These are phyloP conservation scores for Suhomyces wounanorum DNA, from an alignment of 1,139 yeast genomes.

Conservation along the genomic window DNA sequence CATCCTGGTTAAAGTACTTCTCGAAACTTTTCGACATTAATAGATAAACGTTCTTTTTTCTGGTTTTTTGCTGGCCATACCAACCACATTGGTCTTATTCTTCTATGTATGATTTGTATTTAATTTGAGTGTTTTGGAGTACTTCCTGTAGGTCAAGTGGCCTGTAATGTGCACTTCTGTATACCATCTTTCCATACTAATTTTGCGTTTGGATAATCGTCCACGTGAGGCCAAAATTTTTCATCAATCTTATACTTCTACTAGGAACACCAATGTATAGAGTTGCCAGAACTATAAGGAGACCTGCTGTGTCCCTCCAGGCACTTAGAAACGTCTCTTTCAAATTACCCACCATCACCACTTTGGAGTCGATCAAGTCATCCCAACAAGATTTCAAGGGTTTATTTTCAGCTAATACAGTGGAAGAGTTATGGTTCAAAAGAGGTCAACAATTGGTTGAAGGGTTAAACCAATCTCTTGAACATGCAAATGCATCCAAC, in stretches of 20 bases:
- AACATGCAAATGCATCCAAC: constrained; percentile 22
- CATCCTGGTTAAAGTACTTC: not conserved
- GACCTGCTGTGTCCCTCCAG: constrained; percentile 8
- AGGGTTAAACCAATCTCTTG: constrained; percentile 46
- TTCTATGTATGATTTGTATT: constrained; percentile 7
- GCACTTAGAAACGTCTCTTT: constrained; percentile 26
- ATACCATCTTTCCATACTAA: no score
- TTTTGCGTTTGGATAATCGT: not conserved
- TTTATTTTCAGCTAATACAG: constrained; percentile 51
- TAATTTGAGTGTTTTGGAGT: constrained; percentile 6
- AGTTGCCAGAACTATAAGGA: constrained; percentile 11
- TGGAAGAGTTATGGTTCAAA: constrained; percentile 61
- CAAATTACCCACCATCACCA: constrained; percentile 31
- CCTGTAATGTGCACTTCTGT: not conserved
- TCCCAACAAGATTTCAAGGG: constrained; percentile 51
- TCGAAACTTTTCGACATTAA: constrained; percentile 2
- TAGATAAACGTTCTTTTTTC: constrained; percentile 4
- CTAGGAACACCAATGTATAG: constrained; percentile 9
- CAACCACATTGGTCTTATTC: constrained; percentile 5
- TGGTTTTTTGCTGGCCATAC: constrained; percentile 8
- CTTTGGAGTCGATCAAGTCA: constrained; percentile 36
- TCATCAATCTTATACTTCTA: constrained; percentile 5
- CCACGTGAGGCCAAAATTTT: constrained; percentile 11
- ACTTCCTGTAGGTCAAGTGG: not conserved
- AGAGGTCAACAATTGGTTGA: constrained; percentile 51